Conservation (phyloP, 805 yeast genomes). For the Candida golubevii region DNA sequence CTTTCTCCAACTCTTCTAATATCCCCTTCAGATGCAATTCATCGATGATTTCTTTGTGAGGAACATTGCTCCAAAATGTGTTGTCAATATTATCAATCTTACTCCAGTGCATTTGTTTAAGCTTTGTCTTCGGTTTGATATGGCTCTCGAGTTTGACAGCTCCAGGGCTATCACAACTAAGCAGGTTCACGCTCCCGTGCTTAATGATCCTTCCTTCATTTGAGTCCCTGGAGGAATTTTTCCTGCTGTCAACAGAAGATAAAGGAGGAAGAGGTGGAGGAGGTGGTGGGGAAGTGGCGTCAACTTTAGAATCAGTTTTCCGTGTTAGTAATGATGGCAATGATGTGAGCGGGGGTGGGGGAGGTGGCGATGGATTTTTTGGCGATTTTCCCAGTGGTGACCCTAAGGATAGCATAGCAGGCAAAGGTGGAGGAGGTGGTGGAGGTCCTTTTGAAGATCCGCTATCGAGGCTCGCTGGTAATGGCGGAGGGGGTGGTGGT, state of each 20-base stretch:
- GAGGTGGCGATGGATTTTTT: slow-evolving; percentile 5
- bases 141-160: background rate
- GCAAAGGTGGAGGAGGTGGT: slow-evolving; percentile 8
- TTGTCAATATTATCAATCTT: slow-evolving; percentile 77
- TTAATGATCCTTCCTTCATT: background rate
- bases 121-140: slow-evolving; percentile 60
- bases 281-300: slow-evolving; percentile 20
- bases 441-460: background rate
- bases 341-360: slow-evolving; percentile 7
- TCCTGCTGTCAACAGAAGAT: background rate
- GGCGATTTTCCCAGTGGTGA: background rate
- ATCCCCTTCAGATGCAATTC: slow-evolving; percentile 73
- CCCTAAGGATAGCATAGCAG: background rate
- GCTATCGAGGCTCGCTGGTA: background rate
- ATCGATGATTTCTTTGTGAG: slow-evolving; percentile 55
- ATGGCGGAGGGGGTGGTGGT: background rate
- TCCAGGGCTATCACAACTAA: background rate
- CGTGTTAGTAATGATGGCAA: slow-evolving; percentile 1
- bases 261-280: slow-evolving; percentile 13
- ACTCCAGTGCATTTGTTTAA: slow-evolving; percentile 97
- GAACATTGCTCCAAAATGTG: slow-evolving; percentile 79
- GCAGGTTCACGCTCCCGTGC: background rate
- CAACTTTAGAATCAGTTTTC: background rate
- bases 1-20: slow-evolving; percentile 74
- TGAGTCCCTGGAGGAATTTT: background rate